Conservation (phyloP, 164 flowering plant species). For the Vitis amurensis region DNA sequence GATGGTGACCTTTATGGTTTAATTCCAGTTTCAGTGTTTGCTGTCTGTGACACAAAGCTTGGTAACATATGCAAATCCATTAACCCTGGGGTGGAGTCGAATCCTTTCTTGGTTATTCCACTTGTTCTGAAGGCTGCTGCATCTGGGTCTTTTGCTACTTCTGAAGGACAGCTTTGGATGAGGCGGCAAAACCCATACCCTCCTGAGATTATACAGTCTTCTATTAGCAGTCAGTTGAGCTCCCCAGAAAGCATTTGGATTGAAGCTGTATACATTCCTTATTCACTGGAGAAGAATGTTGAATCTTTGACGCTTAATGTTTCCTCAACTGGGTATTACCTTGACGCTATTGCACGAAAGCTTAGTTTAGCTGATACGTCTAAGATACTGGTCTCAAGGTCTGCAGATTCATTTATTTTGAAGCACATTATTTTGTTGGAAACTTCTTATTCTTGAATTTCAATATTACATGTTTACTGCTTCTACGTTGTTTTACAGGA, state of each 20-base stretch:
- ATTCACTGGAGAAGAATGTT: constrained; percentile 49
- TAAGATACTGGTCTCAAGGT: constrained; percentile 73
- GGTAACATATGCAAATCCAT: constrained; percentile 64
- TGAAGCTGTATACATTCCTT: constrained; percentile 60
- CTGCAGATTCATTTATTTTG: constrained; percentile 6
- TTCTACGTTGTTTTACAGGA: constrained; percentile 35
- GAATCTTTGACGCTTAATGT: constrained; percentile 47
- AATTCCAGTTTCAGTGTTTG: constrained; percentile 65
- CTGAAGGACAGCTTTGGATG: constrained; percentile 55
- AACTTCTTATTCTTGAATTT: neutral
- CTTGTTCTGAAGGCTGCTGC: constrained; percentile 55
- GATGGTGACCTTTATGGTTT: constrained; percentile 46
- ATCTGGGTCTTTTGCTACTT: constrained; percentile 35
- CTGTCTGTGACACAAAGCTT: constrained; percentile 61
- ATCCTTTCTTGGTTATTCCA: constrained; percentile 50
- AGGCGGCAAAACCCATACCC: constrained; percentile 51
- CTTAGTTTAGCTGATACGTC: constrained; percentile 63
- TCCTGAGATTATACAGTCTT: constrained; percentile 38
- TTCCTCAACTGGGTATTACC: constrained; percentile 53
- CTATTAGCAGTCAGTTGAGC: constrained; percentile 14
- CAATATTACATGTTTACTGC: neutral
- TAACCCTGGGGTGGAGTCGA: constrained; percentile 54
- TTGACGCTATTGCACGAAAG: constrained; percentile 78
- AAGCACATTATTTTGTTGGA: neutral
- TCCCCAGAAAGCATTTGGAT: constrained; percentile 31